These are phyloP conservation scores for Nannizziopsis arthrosporioides DNA, from an alignment of 2,329 filamentous ascomycete genomes.

Conservation along the genomic window DNA sequence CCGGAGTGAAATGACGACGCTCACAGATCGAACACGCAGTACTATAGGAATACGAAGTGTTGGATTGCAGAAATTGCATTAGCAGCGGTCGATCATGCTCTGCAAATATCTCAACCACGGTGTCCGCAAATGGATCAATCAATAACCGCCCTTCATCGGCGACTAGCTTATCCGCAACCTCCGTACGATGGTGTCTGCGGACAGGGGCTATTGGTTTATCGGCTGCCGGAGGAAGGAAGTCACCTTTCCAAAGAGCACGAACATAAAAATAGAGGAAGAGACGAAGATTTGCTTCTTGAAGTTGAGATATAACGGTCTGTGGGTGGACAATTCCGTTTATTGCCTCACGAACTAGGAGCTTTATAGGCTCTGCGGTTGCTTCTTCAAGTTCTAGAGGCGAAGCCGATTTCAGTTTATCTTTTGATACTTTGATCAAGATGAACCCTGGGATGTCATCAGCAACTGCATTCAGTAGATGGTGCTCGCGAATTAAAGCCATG, in stretches of 20 bases:
- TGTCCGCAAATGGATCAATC: conserved; percentile 76
- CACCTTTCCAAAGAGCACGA: conserved; percentile 69
- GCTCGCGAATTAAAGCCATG: conserved; percentile 73
- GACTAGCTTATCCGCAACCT: conserved; percentile 38
- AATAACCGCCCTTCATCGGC: conserved; percentile 52
- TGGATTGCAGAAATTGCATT: conserved; percentile 76
- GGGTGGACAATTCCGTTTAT: conserved; percentile 76
- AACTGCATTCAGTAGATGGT: conserved; percentile 80
- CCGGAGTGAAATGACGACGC: conserved; percentile 65
- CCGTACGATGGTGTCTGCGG: conserved; percentile 29
- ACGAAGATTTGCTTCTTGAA: conserved; percentile 54
- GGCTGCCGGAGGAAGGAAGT: conserved; percentile 41
- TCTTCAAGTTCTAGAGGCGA: conserved; percentile 61
- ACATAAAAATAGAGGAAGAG: conserved; percentile 90
- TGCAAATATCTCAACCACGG: conserved; percentile 76
- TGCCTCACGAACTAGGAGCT: conserved; percentile 78
- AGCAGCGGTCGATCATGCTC: conserved; percentile 67
- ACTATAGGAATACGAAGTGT: conserved; percentile 80
- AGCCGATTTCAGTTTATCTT: conserved; percentile 55
- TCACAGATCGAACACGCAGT: conserved; percentile 64
- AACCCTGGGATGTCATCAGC: conserved; percentile 83
- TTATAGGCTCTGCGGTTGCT: conserved; percentile 70
- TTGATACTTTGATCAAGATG: conserved; percentile 71
- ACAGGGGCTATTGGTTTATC: conserved; percentile 26
- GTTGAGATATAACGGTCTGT: conserved; percentile 63